Base-by-base conservation (phyloP, 2,329 filamentous ascomycete genomes). In the Cladosporium sphaerospermum region DNA sequence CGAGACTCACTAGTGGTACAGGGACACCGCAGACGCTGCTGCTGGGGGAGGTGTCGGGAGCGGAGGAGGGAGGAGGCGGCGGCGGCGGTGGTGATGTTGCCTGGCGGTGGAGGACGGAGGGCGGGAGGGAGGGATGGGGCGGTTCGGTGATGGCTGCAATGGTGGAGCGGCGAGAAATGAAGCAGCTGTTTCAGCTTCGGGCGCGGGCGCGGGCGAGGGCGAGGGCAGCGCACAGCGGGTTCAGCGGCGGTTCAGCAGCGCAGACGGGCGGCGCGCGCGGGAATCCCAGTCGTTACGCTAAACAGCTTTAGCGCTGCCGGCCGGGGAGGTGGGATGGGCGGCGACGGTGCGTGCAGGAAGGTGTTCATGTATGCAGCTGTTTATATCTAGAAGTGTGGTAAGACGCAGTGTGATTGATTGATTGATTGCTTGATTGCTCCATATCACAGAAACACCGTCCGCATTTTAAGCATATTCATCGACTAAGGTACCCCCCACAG, bases 91-190 rank as follows among this genome's bases (percentile, higher is more conserved):
- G 28, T 13, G 31, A 28, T 31, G 31, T 36, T 23, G 19, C 32
- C 37, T 44, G 36, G 23, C 7, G 23, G 23, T 28, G 23, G 23
- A 28, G 23, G 23, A 28, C 5, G 23, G 23, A 28, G 23, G 23
- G 23, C 23, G 23, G 23, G 23, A 28, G 23, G 23, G 23, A 28
- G 23, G 23, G 23, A 28, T 28, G 23, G 16, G 37, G 47, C 34
- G 46, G n/a, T 49, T 6, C 11, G 19, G 42, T 44, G 42, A 8
- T 44, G 36, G 11, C 8, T 32, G 42, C 19, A 10, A 31, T 31
- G 40, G 48, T 51, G 48, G 48, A 51, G 48, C 41, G 48, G 39
- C 48, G 48, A 44, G 46, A 51, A 51, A 51, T 51, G 48, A 51
- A 32, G 40, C 48, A 51, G 48, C 31, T 51, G 19, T 44, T 32